Evolutionary conservation across 192 early-diverging fungal species (phyloP), one percentile per base, ranked within the genome.

Genomic region (Physocladia obscura): DNA sequence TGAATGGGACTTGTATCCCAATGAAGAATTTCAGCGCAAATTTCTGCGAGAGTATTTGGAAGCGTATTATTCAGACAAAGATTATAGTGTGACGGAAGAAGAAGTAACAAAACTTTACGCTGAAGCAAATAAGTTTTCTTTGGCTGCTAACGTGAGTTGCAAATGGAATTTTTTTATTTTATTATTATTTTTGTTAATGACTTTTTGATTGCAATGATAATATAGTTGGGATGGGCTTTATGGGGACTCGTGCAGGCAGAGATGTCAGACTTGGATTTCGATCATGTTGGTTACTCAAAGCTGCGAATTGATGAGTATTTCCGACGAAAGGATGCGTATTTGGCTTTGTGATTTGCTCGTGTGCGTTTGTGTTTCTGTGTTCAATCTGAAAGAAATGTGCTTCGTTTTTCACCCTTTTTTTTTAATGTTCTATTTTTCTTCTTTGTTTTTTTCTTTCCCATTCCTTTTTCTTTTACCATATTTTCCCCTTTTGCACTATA

Each of bases 61-160:
- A 31, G 54, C 62, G 1, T 37, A 11, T 8, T 19, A 54, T 8
- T 0, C 15, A 5, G 44, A 31, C 38, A 8, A 8, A 30, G 74
- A 77, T 15, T 62, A 57, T 8, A 44, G 61, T 1, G 65, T 68
- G 54, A 56, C 65, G 11, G 65, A 68, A 30, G 65, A 80, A 17
- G 88, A 87, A 4, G 74, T 94, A 1, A 81, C 90, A 39, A 34
- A 56, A 27, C 71, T 95, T 37, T 91, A 89, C 69, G 61, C 75
- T 1, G 94, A 96, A 70, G 93, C 94, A 27, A 79, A 88, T 62
- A 80, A 86, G 62, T 96, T 92, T 76, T 83, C 88, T 47, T 79
- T 97, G 34, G 92, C 93, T 1, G 92, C 94, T 5, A 94, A 98
- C 77, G 87, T 90, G 57, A 95, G 92, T 74, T 96, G 95, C 93